Evolutionary conservation across 768 basidiomycete species (phyloP), one percentile per base, ranked within the genome.

Genomic region (Leucosporidium scottii): DNA sequence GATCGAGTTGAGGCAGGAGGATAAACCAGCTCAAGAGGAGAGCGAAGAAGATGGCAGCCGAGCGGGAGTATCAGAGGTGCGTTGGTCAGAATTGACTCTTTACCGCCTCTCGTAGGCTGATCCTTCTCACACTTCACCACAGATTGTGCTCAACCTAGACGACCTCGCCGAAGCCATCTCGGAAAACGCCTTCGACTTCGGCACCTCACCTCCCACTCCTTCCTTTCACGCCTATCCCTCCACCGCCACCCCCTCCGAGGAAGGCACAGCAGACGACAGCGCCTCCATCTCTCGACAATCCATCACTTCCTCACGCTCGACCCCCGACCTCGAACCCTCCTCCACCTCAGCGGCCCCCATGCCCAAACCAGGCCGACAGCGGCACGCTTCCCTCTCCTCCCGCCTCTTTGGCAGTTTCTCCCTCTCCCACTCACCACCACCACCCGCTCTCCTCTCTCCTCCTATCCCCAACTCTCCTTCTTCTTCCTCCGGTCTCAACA

Each of bases 141-240:
- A 69, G 68, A 54, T 57, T 58, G 55, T 60, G 13, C 62, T 72
- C 62, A 68, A 72, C 28, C 50, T 72, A 31, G 67, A 68, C 8
- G 67, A 72, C 48, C 50, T 72, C 2, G 64, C 65, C 12, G 71
- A 68, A 30, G 71, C 71, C 3, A 72, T 72, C 56, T 66, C 67
- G 2, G 68, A 68, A 12, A 67, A 72, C 61, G 67, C 71, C 0
- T 72, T 72, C 62, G 65, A 66, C 49, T 59, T 72, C n/a, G 61
- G 56, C 9, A 31, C 44, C 57, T 1, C 28, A 30, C 20, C 34
- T 34, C 34, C 61, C 58, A 23, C 34, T 28, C 25, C 51, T 3
- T 39, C 61, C 15, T 54, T 47, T 36, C 36, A 39, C 12, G 25
- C 31, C 25, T 62, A 44, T 36, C 51, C 61, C 28, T 25, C 27